Percentiles rank a stretch among this genome's conserved stretches.
Evolutionary conservation across 768 basidiomycete species (phyloP).

Genomic region (Tulasnella calospora): DNA sequence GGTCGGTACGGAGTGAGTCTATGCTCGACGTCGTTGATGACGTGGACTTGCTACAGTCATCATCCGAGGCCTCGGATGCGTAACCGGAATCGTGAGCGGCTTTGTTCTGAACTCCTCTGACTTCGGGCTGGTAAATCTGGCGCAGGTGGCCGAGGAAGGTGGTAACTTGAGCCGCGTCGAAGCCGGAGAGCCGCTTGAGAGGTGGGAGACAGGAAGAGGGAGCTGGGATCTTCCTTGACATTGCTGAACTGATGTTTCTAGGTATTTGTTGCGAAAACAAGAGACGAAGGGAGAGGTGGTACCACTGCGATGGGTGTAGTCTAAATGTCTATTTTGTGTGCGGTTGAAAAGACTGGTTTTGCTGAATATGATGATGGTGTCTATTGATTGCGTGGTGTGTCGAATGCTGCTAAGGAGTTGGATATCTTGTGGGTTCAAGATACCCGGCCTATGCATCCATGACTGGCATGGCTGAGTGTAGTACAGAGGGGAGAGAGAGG

Average conservation of each 20-base stretch:
- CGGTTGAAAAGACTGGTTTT: not conserved
- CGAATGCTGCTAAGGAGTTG: not conserved
- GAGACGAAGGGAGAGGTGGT: not conserved
- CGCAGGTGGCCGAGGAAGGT: constrained; percentile 45
- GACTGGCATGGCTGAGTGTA: not conserved
- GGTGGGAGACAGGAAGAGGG: constrained; percentile 56
- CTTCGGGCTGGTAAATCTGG: constrained; percentile 49
- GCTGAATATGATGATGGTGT: not conserved
- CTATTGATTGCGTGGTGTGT: not conserved
- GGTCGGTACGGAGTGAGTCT: constrained; percentile 54
- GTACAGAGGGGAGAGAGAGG: not conserved
- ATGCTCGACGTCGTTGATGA: constrained; percentile 35
- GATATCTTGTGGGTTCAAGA: constrained; percentile 1
- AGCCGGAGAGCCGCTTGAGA: constrained; percentile 43
- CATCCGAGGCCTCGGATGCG: constrained; percentile 65
- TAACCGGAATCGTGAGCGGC: constrained; percentile 67
- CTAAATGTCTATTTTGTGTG: constrained; percentile 4
- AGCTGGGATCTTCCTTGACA: constrained; percentile 30
- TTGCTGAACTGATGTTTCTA: not conserved
- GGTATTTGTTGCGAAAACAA: not conserved
- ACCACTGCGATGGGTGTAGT: not conserved
- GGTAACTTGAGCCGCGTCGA: constrained; percentile 40
- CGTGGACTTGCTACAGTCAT: constrained; percentile 35
- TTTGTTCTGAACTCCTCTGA: constrained; percentile 33
- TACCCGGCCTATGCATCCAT: constrained; percentile 7